Evolutionary conservation across 495 filamentous ascomycete genomes (phyloP), one percentile per base, ranked within the genome.

Genomic region (Neurospora intermedia): DNA sequence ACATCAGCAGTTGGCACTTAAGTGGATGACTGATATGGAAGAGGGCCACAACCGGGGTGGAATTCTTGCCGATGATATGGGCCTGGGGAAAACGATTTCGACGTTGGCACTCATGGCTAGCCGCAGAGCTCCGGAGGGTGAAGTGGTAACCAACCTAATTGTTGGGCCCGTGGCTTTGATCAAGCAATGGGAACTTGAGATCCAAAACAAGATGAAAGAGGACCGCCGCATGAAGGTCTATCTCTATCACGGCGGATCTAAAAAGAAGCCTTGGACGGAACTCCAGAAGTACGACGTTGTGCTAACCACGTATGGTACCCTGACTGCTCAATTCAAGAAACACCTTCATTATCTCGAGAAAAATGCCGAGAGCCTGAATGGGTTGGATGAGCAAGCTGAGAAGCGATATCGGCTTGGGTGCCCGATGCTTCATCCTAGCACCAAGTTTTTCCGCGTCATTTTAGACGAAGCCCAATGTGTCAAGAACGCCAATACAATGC

Each of bases 401-500:
- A 79, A 78, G 40, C 73, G 31, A 66, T 66, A 31, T 27, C 54
- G 27, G 54, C 54, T 31, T 8, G 54, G 78, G 13, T 85, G 93
- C 43, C 87, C 88, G 5, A 83, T 96, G 23, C 82, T 97, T 41
- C 89, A 90, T 11, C 84, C 88, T 0, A 82, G 84, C 16, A 89
- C 87, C 76, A 83, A 86, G 73, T 99, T 94, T 87, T 90, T 96
- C 80, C 90, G 93, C 41, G 86, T 98, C 70, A 92, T 99, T 72
- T 86, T 98, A 38, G 94, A 97, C 75, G 96, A 99, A 82, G 94
- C 96, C 1, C 96, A 99, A 75, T 93, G 88, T 77, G 94, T 98
- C 85, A 98, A 97, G 83, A 97, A 97, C 76, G 90, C 88, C 73
- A 84, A 82, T 38, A 92, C 94, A 1, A 89, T 91, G 73, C 82